Evolutionary conservation across 805 yeast genomes (phyloP).

Genomic region (Brettanomyces anomalus): DNA sequence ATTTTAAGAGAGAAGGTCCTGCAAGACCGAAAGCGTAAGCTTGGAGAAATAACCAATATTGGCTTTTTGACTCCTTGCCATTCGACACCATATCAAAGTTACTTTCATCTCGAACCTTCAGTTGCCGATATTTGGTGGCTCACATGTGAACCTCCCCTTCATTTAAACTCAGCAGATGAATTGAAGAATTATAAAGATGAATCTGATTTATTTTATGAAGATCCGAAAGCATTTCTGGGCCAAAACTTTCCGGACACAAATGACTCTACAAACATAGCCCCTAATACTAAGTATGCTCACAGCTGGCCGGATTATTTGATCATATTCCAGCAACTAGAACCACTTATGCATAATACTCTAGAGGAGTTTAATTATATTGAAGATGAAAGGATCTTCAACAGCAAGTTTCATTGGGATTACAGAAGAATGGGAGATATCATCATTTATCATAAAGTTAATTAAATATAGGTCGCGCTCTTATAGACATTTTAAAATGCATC

Average conservation of each 20-base stretch:
- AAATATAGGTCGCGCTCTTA: not conserved
- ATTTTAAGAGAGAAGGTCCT: conserved; percentile 31
- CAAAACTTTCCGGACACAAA: conserved; percentile 37
- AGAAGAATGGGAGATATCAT: conserved; percentile 74
- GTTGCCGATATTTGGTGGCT: conserved; percentile 59
- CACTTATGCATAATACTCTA: conserved; percentile 29
- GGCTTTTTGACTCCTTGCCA: conserved; percentile 95
- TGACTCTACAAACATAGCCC: conserved; percentile 5
- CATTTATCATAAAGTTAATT: conserved; percentile 32
- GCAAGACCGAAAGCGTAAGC: conserved; percentile 3
- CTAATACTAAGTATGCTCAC: conserved; percentile 21
- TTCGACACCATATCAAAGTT: conserved; percentile 92
- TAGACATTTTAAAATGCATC: not conserved
- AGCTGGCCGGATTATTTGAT: conserved; percentile 70
- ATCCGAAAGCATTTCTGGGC: conserved; percentile 52
- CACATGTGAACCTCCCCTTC: conserved; percentile 87
- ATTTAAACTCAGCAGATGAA: conserved; percentile 23
- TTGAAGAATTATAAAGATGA: conserved; percentile 63
- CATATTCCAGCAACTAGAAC: conserved; percentile 57
- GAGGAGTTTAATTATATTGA: conserved; percentile 33
- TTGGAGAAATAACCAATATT: conserved; percentile 24
- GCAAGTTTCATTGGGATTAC: conserved; percentile 77
- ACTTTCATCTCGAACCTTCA: conserved; percentile 48
- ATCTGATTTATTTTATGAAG: conserved; percentile 71
- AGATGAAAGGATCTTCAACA: conserved; percentile 59